Conservation (phyloP, 306 rosid species). For the Crotalaria pallida region DNA sequence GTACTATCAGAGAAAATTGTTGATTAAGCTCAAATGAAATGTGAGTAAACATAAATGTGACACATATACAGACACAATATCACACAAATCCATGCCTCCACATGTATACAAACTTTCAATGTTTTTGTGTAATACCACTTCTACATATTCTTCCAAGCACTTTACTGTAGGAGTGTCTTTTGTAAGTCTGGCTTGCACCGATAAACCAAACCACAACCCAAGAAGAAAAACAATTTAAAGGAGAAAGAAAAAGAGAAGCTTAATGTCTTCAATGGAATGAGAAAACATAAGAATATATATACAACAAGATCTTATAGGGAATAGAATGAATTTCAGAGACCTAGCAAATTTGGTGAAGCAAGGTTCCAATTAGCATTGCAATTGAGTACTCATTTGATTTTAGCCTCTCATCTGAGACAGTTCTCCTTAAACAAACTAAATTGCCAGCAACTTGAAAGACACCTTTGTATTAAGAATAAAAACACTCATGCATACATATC, state of each 20-base stretch:
- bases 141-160: slow-evolving; percentile 63
- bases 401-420: slow-evolving; percentile 88
- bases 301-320: background rate
- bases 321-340: slow-evolving; percentile 33
- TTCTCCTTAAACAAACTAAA: slow-evolving; percentile 77
- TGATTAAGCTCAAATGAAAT: slow-evolving; percentile 12
- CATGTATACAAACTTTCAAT: slow-evolving; percentile 87
- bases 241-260: background rate
- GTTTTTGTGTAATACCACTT: slow-evolving; percentile 52
- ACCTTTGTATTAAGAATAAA: slow-evolving; percentile 23
- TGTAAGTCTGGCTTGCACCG: slow-evolving; percentile 66
- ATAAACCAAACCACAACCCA: background rate
- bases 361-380: slow-evolving; percentile 75
- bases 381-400: slow-evolving; percentile 64
- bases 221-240: background rate
- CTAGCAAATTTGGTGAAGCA: slow-evolving; percentile 93
- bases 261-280: slow-evolving; percentile 13
- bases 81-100: slow-evolving; percentile 48
- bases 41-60: background rate
- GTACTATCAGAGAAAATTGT: background rate
- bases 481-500: background rate
- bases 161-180: slow-evolving; percentile 48
- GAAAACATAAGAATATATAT: background rate
- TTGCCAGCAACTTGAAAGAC: slow-evolving; percentile 70
- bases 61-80: background rate